These are phyloP conservation scores for Bassia scoparia DNA, from an alignment of 148 eudicot species.

Conservation along the genomic window DNA sequence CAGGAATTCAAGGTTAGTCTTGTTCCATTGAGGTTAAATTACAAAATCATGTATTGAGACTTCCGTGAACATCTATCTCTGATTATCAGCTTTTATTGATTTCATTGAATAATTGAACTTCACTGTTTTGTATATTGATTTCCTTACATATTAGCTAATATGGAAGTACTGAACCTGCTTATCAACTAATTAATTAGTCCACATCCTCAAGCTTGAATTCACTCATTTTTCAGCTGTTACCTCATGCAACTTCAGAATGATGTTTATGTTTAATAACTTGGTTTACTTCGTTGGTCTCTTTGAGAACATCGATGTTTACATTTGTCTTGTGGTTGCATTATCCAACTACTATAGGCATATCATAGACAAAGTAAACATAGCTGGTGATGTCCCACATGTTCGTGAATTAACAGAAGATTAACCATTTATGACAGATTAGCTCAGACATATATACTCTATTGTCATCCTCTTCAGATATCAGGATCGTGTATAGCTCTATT, in stretches of 20 bases:
- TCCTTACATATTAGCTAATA: neutral
- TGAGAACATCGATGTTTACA: no score
- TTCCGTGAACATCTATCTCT: no score
- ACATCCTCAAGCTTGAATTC: no score
- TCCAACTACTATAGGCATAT: no score
- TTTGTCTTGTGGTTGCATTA: no score
- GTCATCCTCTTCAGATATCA: neutral
- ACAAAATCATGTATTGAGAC: no score
- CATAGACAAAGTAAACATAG: no score
- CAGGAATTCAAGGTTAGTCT: slow-evolving; percentile 51
- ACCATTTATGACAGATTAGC: neutral
- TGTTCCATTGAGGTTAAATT: neutral
- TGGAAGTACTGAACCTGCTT: neutral
- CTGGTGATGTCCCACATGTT: no score
- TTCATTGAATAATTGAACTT: neutral
- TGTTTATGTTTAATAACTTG: neutral
- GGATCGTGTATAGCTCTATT: neutral
- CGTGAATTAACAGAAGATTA: no score
- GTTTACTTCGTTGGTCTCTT: neutral
- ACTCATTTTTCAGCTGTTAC: neutral
- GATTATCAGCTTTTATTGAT: neutral
- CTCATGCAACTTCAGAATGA: neutral
- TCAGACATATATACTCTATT: neutral
- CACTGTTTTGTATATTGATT: neutral
- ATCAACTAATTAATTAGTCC: neutral